Evolutionary conservation across 768 basidiomycete species (phyloP).

Genomic region (Lentinus tigrinus): DNA sequence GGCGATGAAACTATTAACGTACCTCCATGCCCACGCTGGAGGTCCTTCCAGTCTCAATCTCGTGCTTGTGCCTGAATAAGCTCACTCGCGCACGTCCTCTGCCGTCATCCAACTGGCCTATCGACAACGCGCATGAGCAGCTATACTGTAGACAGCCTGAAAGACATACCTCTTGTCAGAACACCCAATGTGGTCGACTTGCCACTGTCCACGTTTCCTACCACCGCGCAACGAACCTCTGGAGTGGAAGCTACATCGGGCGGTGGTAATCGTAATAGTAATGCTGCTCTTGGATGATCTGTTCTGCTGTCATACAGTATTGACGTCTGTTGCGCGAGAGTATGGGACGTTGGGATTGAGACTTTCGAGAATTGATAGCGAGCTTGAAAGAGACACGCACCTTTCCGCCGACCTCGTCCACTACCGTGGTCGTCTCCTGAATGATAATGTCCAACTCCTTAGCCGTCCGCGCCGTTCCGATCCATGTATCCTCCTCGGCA

Average conservation of each 20-base stretch:
- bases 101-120: conserved; percentile 79
- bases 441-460: conserved; percentile 52
- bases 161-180: conserved; percentile 74
- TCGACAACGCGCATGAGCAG: too few species aligned
- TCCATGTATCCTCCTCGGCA: conserved; percentile 51
- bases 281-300: conserved; percentile 52
- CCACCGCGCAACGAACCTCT: conserved; percentile 93
- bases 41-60: conserved; percentile 93
- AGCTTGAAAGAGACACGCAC: conserved; percentile 37
- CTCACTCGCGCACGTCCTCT: conserved; percentile 81
- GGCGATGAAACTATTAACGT: conserved; percentile 15
- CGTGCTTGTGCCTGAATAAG: conserved; percentile 95
- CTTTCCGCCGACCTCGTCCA: conserved; percentile 82
- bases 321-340: conserved; percentile 45
- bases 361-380: neutral
- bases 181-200: conserved; percentile 96
- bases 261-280: conserved; percentile 75
- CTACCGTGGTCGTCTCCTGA: conserved; percentile 43
- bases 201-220: conserved; percentile 93
- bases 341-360: neutral
- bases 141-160: too few species aligned
- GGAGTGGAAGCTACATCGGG: conserved; percentile 74
- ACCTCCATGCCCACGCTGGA: conserved; percentile 98
- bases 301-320: conserved; percentile 48
- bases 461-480: conserved; percentile 47